Conservation (phyloP, 1,284 basidiomycete species). For the Tremellales sp. region DNA sequence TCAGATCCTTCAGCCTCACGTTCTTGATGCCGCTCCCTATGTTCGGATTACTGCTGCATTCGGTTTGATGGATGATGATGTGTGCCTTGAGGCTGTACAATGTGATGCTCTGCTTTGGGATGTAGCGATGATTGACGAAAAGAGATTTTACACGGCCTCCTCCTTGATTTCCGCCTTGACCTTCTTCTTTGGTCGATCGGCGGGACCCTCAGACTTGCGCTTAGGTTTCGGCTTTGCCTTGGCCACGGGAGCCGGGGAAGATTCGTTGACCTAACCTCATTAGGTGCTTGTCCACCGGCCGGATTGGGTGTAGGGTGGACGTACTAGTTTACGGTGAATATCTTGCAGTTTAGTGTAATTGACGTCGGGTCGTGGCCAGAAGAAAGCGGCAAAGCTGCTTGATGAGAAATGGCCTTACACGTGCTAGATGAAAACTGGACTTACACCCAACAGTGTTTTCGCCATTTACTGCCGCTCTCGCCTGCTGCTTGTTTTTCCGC, state of each 20-base stretch:
- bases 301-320: not conserved
- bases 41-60: too few species aligned
- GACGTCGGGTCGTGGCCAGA: constrained; percentile 92
- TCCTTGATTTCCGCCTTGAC: constrained; percentile 14
- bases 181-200: constrained; percentile 31
- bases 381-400: constrained; percentile 79
- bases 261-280: constrained; percentile 19
- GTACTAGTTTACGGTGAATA: constrained; percentile 89
- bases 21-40: too few species aligned
- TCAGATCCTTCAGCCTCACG: too few species aligned
- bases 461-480: constrained; percentile 77
- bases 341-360: constrained; percentile 85
- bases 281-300: not conserved
- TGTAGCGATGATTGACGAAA: too few species aligned
- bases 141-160: not conserved
- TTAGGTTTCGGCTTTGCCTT: constrained; percentile 27
- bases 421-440: constrained; percentile 43
- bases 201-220: constrained; percentile 29
- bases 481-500: constrained; percentile 69
- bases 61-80: not conserved
- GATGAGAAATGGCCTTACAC: constrained; percentile 1
- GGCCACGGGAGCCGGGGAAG: constrained; percentile 9
- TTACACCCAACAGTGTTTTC: constrained; percentile 92
- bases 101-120: too few species aligned
- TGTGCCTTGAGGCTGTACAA: not conserved